Evolutionary conservation across 1,284 basidiomycete genomes (phyloP).

Genomic region (Earliella scabrosa): DNA sequence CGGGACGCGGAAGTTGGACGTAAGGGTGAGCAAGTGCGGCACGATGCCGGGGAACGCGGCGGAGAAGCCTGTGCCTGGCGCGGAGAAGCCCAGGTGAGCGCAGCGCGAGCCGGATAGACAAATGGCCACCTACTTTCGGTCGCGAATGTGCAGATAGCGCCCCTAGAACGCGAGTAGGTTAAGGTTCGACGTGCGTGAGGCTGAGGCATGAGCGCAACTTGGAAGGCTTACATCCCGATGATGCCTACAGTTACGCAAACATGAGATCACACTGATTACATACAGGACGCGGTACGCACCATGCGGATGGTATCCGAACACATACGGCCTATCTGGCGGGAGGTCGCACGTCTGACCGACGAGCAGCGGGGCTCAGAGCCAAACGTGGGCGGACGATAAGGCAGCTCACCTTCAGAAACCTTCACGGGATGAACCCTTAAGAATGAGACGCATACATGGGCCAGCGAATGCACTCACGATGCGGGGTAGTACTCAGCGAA

Average conservation of each 20-base stretch:
- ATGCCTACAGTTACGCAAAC: conserved; percentile 57
- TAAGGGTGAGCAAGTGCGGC: conserved; percentile 91
- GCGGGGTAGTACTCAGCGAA: conserved; percentile 95
- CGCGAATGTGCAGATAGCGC: conserved; percentile 91
- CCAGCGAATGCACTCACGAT: conserved; percentile 57
- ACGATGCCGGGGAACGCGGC: conserved; percentile 88
- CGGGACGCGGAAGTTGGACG: conserved; percentile 90
- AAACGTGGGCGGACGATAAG: too few species aligned
- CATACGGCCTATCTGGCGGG: conserved; percentile 88
- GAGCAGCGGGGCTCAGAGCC: neutral
- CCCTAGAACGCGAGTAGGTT: conserved; percentile 51
- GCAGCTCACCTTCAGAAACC: conserved; percentile 61
- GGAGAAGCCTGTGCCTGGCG: conserved; percentile 96
- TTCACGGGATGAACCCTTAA: conserved; percentile 30
- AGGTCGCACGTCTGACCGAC: conserved; percentile 78
- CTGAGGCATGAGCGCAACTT: conserved; percentile 8
- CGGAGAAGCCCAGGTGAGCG: neutral
- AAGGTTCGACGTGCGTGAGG: neutral
- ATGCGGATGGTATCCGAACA: conserved; percentile 98
- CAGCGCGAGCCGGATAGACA: conserved; percentile 15
- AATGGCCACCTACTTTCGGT: conserved; percentile 73
- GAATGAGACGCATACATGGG: neutral
- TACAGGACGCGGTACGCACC: conserved; percentile 52
- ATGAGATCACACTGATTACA: neutral
- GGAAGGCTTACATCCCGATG: conserved; percentile 81